Percentiles rank a stretch among this genome's conserved stretches.
phyloP scores from a whole-genome alignment of 108 stramenopile genomes.

The Nitzschia sp. region DNA sequence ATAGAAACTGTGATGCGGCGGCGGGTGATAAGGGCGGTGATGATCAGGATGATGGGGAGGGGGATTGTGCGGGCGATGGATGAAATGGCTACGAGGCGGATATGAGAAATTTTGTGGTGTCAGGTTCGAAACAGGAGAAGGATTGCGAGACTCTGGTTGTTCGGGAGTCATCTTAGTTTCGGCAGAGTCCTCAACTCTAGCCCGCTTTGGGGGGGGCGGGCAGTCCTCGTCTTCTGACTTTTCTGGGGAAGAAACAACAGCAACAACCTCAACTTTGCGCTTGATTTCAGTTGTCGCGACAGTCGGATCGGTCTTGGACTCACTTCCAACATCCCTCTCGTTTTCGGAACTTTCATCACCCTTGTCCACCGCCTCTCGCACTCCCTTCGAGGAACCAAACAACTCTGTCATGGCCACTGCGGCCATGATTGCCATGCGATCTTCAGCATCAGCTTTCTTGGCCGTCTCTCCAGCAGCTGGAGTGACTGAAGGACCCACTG shows the following conservation, averaged over 20 bases:
- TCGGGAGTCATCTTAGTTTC: neutral
- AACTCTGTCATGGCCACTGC: conserved; percentile 68
- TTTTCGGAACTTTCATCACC: neutral
- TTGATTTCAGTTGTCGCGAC: neutral
- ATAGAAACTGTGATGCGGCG: neutral
- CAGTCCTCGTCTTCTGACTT: conserved; percentile 5
- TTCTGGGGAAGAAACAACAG: neutral
- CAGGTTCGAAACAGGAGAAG: conserved; percentile 15
- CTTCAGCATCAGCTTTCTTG: conserved; percentile 17
- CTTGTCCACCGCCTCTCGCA: neutral
- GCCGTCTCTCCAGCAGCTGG: neutral
- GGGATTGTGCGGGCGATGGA: neutral
- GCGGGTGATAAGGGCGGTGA: conserved; percentile 5
- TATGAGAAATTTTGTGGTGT: conserved; percentile 4
- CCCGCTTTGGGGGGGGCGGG: neutral
- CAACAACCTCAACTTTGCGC: neutral
- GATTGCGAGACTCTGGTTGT: conserved; percentile 17
- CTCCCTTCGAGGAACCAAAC: conserved; percentile 21
- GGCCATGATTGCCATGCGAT: conserved; percentile 60
- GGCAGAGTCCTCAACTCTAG: neutral
- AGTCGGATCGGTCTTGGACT: neutral
- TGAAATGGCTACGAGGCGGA: conserved; percentile 1
- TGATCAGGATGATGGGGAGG: conserved; percentile 9
- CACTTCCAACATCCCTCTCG: neutral
- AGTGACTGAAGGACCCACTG: neutral